A percentile compares a stretch with the other conserved stretches of the same genome.
Conservation (phyloP, 2,329 filamentous ascomycete species). For the Dothistroma pini region DNA sequence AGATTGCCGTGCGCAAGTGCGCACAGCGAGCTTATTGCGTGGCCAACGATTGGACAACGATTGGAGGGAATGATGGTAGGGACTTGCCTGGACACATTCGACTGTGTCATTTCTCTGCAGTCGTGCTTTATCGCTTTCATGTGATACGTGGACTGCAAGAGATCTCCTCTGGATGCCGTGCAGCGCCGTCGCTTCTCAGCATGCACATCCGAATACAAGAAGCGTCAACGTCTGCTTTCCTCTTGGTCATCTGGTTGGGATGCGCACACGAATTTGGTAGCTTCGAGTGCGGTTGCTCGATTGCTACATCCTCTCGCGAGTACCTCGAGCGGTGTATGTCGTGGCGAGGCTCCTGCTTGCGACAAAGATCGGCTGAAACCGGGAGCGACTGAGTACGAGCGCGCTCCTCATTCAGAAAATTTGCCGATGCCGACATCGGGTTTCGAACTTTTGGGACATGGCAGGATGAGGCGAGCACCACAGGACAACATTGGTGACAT, state of each 20-base stretch:
- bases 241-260: conserved; percentile 6
- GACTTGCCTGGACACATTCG: conserved; percentile 21
- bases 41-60: conserved; percentile 16
- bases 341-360: not conserved
- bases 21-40: conserved; percentile 14
- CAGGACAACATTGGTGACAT: not conserved
- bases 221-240: conserved; percentile 5
- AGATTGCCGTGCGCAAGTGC: conserved; percentile 23
- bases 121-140: conserved; percentile 22
- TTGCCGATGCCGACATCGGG: not conserved
- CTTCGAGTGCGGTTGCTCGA: not conserved
- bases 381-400: not conserved
- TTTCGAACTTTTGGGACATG: not conserved
- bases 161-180: not conserved
- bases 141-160: conserved; percentile 14
- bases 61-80: conserved; percentile 9
- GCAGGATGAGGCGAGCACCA: not conserved
- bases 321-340: not conserved
- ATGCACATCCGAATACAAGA: conserved; percentile 4
- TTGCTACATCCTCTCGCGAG: not conserved
- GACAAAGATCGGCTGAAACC: not conserved
- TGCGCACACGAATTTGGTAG: not conserved
- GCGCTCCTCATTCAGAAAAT: not conserved
- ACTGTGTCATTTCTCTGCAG: conserved; percentile 19
- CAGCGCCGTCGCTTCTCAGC: not conserved